Evolutionary conservation across 768 basidiomycete genomes (phyloP).

Genomic region (Krasilnikovozyma curviuscula): DNA sequence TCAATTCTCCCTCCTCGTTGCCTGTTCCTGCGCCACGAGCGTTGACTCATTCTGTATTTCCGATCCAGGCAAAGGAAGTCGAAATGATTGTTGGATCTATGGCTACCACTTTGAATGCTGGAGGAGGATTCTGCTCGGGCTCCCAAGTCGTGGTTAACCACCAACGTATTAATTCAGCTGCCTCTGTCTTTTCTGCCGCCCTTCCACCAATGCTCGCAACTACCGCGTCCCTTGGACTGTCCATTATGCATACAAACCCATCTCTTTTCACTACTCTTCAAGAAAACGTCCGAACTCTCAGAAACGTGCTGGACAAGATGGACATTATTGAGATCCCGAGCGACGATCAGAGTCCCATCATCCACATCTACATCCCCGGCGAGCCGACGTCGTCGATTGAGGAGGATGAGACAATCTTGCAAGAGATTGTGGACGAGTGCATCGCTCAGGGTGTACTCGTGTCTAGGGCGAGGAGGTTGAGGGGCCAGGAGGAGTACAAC

Average conservation of each 20-base stretch:
- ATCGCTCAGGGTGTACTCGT: slow-evolving; percentile 55
- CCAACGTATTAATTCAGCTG: slow-evolving; percentile 90
- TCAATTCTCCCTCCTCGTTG: neutral
- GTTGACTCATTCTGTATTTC: neutral
- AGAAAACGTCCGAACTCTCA: slow-evolving; percentile 59
- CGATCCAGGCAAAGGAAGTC: slow-evolving; percentile 54
- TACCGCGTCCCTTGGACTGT: slow-evolving; percentile 67
- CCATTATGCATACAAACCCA: slow-evolving; percentile 53
- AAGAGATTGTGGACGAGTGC: slow-evolving; percentile 81
- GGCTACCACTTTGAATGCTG: slow-evolving; percentile 59
- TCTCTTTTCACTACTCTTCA: slow-evolving; percentile 56
- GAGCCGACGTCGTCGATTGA: slow-evolving; percentile 30
- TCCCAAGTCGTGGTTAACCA: slow-evolving; percentile 63
- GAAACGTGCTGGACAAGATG: slow-evolving; percentile 58
- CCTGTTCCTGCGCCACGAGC: neutral
- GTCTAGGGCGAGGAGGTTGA: slow-evolving; percentile 61
- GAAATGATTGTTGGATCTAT: slow-evolving; percentile 90
- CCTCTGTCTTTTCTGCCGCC: slow-evolving; percentile 90
- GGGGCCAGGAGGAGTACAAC: slow-evolving; percentile 66
- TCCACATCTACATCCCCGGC: slow-evolving; percentile 50
- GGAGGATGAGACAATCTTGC: slow-evolving; percentile 57
- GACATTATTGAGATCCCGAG: slow-evolving; percentile 63
- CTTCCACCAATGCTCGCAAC: slow-evolving; percentile 79
- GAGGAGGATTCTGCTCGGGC: slow-evolving; percentile 91
- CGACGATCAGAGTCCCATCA: slow-evolving; percentile 65